phyloP scores from a whole-genome alignment of 495 filamentous ascomycete species.

The Aspergillus leporis region DNA sequence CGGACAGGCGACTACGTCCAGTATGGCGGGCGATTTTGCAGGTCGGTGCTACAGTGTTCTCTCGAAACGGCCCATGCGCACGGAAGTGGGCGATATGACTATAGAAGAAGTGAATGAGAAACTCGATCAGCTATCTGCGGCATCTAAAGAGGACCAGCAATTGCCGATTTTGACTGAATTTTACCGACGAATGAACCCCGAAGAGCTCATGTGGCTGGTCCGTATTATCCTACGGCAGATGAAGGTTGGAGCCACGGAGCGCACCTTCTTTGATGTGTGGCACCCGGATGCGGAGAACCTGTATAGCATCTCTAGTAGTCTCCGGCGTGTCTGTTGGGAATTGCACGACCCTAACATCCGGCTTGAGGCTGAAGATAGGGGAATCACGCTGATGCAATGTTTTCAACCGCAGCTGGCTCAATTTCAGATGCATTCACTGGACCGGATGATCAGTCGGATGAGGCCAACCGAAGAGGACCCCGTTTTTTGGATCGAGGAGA shows the following conservation, averaged over 20 bases:
- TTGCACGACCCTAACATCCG: constrained; percentile 74
- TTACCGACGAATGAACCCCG: constrained; percentile 88
- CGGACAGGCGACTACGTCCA: constrained; percentile 58
- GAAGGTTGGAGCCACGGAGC: constrained; percentile 97
- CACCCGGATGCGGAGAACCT: constrained; percentile 89
- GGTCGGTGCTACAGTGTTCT: constrained; percentile 84
- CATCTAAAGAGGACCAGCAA: constrained; percentile 79
- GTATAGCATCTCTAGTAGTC: constrained; percentile 87
- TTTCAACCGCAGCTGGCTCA: constrained; percentile 97
- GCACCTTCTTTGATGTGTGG: constrained; percentile 88
- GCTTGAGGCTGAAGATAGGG: constrained; percentile 72
- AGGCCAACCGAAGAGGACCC: constrained; percentile 65
- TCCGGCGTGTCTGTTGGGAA: constrained; percentile 95
- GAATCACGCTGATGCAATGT: constrained; percentile 85
- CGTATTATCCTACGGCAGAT: constrained; percentile 94
- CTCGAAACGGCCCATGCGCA: constrained; percentile 79
- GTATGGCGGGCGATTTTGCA: constrained; percentile 86
- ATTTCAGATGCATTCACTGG: constrained; percentile 87
- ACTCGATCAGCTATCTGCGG: constrained; percentile 75
- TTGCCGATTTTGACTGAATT: constrained; percentile 76
- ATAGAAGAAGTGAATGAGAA: constrained; percentile 88
- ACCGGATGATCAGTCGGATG: constrained; percentile 78
- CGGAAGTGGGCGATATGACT: constrained; percentile 69
- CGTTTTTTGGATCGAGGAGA: constrained; percentile 96
- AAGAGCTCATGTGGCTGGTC: constrained; percentile 92